Evolutionary conservation across 768 basidiomycete genomes (phyloP).

Genomic region (Saitozyma podzolica): DNA sequence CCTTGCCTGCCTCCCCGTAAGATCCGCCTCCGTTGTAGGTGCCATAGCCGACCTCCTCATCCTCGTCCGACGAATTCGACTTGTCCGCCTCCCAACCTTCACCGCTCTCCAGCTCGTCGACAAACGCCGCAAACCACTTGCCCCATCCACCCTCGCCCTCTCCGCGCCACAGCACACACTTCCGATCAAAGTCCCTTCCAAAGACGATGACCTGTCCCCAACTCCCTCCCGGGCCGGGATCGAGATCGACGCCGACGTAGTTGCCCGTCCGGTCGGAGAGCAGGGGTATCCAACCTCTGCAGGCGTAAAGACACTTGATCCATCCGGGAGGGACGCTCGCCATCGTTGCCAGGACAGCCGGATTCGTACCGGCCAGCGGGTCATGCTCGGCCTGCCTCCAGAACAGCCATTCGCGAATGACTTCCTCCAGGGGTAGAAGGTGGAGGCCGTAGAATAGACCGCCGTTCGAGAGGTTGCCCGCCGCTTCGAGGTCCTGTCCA

Average conservation of each 20-base stretch:
- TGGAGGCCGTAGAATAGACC: conserved; percentile 95
- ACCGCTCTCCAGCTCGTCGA: conserved; percentile 85
- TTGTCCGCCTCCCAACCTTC: conserved; percentile 81
- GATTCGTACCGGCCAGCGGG: conserved; percentile 78
- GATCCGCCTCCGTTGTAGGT: conserved; percentile 57
- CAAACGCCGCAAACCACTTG: conserved; percentile 85
- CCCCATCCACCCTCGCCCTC: conserved; percentile 93
- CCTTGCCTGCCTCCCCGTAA: conserved; percentile 68
- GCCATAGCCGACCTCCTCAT: conserved; percentile 52
- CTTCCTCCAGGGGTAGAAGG: conserved; percentile 87
- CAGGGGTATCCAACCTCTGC: conserved; percentile 94
- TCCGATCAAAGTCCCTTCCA: conserved; percentile 97
- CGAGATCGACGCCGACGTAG: conserved; percentile 93
- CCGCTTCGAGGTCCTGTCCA: conserved; percentile 75
- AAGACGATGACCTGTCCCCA: conserved; percentile 95
- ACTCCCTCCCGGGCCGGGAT: conserved; percentile 64
- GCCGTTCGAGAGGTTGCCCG: conserved; percentile 57
- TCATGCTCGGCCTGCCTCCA: conserved; percentile 94
- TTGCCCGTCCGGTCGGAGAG: conserved; percentile 92
- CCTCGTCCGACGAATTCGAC: conserved; percentile 42
- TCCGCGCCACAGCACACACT: conserved; percentile 90
- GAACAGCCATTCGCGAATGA: conserved; percentile 91
- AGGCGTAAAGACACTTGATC: conserved; percentile 86
- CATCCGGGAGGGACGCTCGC: conserved; percentile 83
- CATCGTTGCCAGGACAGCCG: conserved; percentile 71